Conservation (phyloP, 441 rosid genomes). For the Macaranga tanarius region DNA sequence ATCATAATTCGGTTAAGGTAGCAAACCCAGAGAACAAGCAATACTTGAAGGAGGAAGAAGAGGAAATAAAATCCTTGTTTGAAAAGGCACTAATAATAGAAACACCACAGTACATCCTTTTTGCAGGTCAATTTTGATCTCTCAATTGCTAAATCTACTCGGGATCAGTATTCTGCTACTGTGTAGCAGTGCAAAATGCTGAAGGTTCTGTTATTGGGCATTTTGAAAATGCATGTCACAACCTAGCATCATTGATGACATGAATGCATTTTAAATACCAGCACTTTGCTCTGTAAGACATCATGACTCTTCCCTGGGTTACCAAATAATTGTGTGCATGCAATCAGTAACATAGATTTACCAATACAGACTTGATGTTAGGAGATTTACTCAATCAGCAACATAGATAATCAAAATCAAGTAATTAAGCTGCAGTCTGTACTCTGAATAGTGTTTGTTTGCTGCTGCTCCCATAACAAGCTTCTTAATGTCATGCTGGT, state of each 20-base stretch:
- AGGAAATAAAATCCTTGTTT: not conserved
- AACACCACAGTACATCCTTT: not conserved
- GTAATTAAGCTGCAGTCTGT: constrained; percentile 22
- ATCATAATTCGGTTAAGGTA: constrained; percentile 15
- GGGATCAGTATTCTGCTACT: not conserved
- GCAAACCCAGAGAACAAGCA: not conserved
- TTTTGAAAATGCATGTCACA: not conserved
- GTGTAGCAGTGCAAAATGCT: not conserved
- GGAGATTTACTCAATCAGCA: not conserved
- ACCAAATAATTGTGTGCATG: not conserved
- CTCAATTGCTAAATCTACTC: not conserved
- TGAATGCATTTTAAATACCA: not conserved
- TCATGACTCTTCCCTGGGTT: not conserved
- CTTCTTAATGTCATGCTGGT: constrained; percentile 45
- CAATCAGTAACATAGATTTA: not conserved
- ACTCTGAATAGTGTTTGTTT: constrained; percentile 53
- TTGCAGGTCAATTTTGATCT: not conserved
- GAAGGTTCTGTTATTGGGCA: not conserved
- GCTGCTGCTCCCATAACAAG: constrained; percentile 84
- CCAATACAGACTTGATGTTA: not conserved
- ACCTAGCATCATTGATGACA: not conserved
- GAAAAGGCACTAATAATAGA: not conserved
- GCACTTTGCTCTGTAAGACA: not conserved
- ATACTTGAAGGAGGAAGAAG: not conserved
- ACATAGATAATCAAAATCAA: not conserved